Evolutionary conservation across 768 basidiomycete species (phyloP).

Genomic region (Leucocoprinus sp.): DNA sequence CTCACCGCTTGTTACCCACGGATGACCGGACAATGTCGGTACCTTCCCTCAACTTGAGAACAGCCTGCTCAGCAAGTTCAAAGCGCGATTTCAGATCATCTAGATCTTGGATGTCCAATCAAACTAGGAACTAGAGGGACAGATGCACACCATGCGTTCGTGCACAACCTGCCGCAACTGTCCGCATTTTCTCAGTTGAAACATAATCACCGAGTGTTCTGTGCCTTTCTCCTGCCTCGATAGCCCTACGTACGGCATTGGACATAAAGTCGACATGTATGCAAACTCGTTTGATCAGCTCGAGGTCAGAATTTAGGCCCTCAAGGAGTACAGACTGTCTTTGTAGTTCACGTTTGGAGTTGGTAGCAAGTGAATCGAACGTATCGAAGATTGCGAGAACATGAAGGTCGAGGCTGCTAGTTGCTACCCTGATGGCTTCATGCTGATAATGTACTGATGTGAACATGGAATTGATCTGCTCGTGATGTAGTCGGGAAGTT

Average conservation of each 20-base stretch:
- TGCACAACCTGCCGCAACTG: constrained; percentile 66
- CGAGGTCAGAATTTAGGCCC: constrained; percentile 64
- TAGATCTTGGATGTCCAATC: constrained; percentile 17
- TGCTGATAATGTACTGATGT: constrained; percentile 56
- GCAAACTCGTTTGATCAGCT: constrained; percentile 54
- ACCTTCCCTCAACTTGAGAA: constrained; percentile 47
- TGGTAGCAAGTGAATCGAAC: constrained; percentile 51
- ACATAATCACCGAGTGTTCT: constrained; percentile 79
- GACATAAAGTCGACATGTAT: constrained; percentile 77
- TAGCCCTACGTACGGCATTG: constrained; percentile 52
- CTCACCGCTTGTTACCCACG: constrained; percentile 40
- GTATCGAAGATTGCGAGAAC: constrained; percentile 64
- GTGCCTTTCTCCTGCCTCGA: constrained; percentile 60
- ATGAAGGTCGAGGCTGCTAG: constrained; percentile 61
- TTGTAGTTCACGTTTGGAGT: constrained; percentile 57
- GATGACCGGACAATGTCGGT: constrained; percentile 49
- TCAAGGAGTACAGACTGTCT: constrained; percentile 56
- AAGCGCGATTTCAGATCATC: constrained; percentile 55
- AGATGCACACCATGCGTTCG: constrained; percentile 54
- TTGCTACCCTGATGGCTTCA: constrained; percentile 67
- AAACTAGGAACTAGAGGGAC: background rate
- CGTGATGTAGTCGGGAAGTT: constrained; percentile 56
- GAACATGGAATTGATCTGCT: constrained; percentile 45
- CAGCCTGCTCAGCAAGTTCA: constrained; percentile 42
- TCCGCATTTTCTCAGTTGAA: constrained; percentile 67